Conservation (phyloP, 306 rosid genomes). For the Medicago arabica region DNA sequence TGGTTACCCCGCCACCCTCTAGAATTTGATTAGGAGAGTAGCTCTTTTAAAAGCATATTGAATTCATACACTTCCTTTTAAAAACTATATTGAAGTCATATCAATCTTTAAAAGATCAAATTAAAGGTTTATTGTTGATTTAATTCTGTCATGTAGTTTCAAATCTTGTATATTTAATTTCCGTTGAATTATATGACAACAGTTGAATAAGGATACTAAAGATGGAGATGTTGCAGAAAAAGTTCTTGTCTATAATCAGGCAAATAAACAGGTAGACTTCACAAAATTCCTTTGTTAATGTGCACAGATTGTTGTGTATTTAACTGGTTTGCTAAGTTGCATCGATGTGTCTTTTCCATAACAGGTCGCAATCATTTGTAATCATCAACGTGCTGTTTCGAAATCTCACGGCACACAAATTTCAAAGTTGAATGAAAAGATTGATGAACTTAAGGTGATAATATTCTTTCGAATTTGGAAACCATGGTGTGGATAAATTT, state of each 20-base stretch:
- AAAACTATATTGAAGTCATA: background rate
- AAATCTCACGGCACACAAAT: conserved; percentile 87
- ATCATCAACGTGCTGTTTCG: conserved; percentile 93
- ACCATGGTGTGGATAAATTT: conserved; percentile 29
- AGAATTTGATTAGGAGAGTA: background rate
- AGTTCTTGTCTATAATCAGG: conserved; percentile 72
- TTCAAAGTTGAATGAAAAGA: conserved; percentile 77
- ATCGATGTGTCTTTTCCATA: conserved; percentile 34
- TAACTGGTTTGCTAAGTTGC: conserved; percentile 34
- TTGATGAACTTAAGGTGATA: conserved; percentile 81
- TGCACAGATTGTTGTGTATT: conserved; percentile 8
- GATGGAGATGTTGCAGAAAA: conserved; percentile 79
- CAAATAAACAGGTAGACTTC: conserved; percentile 90
- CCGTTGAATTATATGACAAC: conserved; percentile 41
- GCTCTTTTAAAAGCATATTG: background rate
- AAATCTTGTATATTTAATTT: conserved; percentile 35
- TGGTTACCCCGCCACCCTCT: background rate
- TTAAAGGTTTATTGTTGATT: background rate
- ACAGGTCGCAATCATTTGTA: conserved; percentile 98
- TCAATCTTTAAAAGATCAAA: background rate
- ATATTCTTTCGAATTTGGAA: conserved; percentile 21
- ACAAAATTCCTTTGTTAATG: conserved; percentile 2
- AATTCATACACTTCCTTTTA: background rate
- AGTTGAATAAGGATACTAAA: conserved; percentile 79
- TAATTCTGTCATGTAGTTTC: background rate